phyloP scores from a whole-genome alignment of 2,329 filamentous ascomycete species.

The Ophiocordyceps camponoti-saundersi region DNA sequence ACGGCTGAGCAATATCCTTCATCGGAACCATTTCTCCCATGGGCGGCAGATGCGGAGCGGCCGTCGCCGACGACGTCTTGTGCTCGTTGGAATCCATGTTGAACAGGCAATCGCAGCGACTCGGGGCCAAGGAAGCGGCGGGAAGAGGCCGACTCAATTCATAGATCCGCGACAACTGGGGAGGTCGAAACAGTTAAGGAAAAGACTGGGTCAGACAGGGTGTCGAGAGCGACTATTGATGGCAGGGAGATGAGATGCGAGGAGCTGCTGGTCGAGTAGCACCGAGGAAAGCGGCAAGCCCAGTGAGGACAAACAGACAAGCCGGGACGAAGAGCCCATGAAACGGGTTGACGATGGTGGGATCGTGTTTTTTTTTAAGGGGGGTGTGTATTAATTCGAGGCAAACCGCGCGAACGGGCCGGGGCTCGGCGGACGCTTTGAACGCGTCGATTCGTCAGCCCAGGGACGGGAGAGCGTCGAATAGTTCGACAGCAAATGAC shows the following conservation, averaged over 20 bases:
- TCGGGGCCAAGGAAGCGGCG: not conserved
- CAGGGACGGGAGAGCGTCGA: not conserved
- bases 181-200: not conserved
- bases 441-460: too few relatives aligned
- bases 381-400: too few relatives aligned
- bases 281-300: not conserved
- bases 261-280: not conserved
- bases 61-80: conserved; percentile 8
- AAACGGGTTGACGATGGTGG: not conserved
- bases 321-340: not conserved
- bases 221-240: not conserved
- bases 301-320: not conserved
- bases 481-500: not conserved
- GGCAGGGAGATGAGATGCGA: not conserved
- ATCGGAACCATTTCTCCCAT: conserved; percentile 20
- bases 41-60: conserved; percentile 15
- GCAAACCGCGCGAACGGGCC: too few relatives aligned
- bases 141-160: not conserved
- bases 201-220: not conserved
- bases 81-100: not conserved
- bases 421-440: too few relatives aligned
- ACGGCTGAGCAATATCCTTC: conserved; percentile 10
- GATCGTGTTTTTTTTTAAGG: too few relatives aligned
- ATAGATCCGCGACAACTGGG: not conserved
- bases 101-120: not conserved